Evolutionary conservation across 495 filamentous ascomycete genomes (phyloP), one percentile per base, ranked within the genome.

Genomic region (Hypoxylon crocopeplum): DNA sequence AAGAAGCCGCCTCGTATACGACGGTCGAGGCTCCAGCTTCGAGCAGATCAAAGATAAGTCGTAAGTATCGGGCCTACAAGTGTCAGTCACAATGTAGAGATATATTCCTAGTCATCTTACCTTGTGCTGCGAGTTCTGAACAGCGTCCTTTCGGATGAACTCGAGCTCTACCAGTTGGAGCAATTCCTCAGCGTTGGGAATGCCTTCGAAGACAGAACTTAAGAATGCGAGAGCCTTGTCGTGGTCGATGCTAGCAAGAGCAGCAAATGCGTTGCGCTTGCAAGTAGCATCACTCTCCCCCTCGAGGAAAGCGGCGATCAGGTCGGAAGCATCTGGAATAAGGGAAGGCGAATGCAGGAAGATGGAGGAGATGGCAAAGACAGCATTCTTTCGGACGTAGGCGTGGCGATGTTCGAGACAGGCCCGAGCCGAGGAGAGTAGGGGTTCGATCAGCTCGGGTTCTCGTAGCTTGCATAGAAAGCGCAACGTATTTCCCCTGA

Each of bases 391-490:
- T 59, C 95, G 88, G 19, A 98, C 95, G 69, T 98, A 99, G 39
- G 91, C 93, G 72, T 99, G 95, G 32, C 93, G 88, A 73, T 97
- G 92, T 71, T 97, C 92, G 47, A 98, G 84, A 72, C 95, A 98
- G 19, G 86, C 85, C 20, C 95, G 88, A 33, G 91, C 90, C 5
- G 95, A 93, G 21, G 93, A 93, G 19, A 98, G 84, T 51, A 98
- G 84, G 41, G 94, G 95, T 72, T 99, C 95, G 56, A 99, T 89
- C 49, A 99, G 86, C 77, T 99, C 95, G 17, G 93, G 82, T 71
- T 99, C 95, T 56, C 91, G 86, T 48, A 99, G 86, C 79, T 99
- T 99, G 84, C 86, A 93, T 27, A 99, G 81, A 79, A 98, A 99
- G 50, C 95, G 90, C 32, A 99, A 81, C 7, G 95, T 99, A 69